These are phyloP conservation scores for Epichloe scottii DNA, from an alignment of 2,329 filamentous ascomycete species.

Conservation along the genomic window DNA sequence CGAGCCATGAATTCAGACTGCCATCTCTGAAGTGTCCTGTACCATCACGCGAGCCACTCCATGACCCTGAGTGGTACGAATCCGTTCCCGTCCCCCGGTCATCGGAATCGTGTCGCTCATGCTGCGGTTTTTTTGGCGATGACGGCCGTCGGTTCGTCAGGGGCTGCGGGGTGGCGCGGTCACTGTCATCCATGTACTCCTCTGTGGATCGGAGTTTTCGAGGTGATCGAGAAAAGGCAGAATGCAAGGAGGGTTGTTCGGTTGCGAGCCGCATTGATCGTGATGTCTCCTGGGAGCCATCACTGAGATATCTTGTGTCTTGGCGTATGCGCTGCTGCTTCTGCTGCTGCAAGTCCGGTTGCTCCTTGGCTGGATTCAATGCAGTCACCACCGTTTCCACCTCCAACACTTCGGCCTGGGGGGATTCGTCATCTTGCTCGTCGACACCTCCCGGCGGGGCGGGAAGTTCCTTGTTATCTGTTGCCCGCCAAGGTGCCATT, in stretches of 20 bases:
- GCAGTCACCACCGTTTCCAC: background rate
- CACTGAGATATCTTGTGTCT: conserved; percentile 10
- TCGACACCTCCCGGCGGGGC: conserved; percentile 47
- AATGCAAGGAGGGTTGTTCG: conserved; percentile 28
- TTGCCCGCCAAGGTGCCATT: conserved; percentile 43
- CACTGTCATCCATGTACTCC: conserved; percentile 31
- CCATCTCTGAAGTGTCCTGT: conserved; percentile 39
- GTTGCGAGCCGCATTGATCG: conserved; percentile 7
- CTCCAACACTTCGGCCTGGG: background rate
- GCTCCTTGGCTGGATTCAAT: conserved; percentile 27
- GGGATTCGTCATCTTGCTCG: conserved; percentile 8
- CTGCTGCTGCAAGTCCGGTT: conserved; percentile 8
- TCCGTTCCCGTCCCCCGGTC: conserved; percentile 6
- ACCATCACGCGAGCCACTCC: conserved; percentile 11
- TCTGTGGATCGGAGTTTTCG: conserved; percentile 17
- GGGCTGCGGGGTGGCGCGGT: conserved; percentile 59
- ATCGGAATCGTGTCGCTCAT: conserved; percentile 9
- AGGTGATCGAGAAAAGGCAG: conserved; percentile 41
- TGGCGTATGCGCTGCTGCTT: conserved; percentile 11
- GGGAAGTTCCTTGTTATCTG: conserved; percentile 64
- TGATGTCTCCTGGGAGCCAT: conserved; percentile 13
- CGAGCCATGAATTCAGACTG: conserved; percentile 82
- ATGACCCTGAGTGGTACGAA: conserved; percentile 8
- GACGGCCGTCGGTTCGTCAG: conserved; percentile 51
- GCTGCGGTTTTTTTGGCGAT: conserved; percentile 25